Base-by-base conservation (phyloP, 495 filamentous ascomycete species). In the Apiosordaria backusii region DNA sequence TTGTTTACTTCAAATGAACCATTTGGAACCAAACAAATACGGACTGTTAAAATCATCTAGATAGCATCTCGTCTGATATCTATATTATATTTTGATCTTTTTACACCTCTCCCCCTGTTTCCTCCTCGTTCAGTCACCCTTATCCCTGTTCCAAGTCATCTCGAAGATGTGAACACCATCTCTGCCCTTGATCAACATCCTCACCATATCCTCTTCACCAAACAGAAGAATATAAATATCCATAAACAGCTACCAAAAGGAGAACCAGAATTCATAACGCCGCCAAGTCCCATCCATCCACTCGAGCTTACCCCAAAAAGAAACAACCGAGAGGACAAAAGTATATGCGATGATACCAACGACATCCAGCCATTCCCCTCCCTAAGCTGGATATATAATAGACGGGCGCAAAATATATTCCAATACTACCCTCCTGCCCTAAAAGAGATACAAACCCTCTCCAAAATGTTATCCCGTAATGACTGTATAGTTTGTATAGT, bases 141-240 rank as follows among this genome's bases (percentile, higher is more conserved):
- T 15, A 45, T 15, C 35, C 3, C 35, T 1, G 3, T 13, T 13
- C 35, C 35, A 45, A 45, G 10, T 2, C 53, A 24, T n/a, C 52
- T 21, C 23, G 9, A 57, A 5, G n/a, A n/a, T n/a, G n/a, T n/a
- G n/a, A n/a, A n/a, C n/a, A n/a, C n/a, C n/a, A n/a, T n/a, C n/a
- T n/a, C n/a, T n/a, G n/a, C n/a, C n/a, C n/a, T n/a, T n/a, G n/a
- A n/a, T n/a, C 53, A 57, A 57, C 4, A 13, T 57, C 19, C 0
- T 24, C 53, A 19, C 21, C 13, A 21, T 57, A 22, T 57, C 23
- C 23, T 57, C 13, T 18, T n/a, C n/a, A n/a, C 53, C 16, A 50
- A n/a, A 23, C 7, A 45, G 24, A 63, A 50, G 23, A 63, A 53
- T 52, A 52, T 50, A 50, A n/a, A 62, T 21, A 6, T 50, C 40